Percentiles rank a stretch among this genome's conserved stretches.
phyloP scores from a whole-genome alignment of 768 basidiomycete species.

The Boletus rubroflammeus region DNA sequence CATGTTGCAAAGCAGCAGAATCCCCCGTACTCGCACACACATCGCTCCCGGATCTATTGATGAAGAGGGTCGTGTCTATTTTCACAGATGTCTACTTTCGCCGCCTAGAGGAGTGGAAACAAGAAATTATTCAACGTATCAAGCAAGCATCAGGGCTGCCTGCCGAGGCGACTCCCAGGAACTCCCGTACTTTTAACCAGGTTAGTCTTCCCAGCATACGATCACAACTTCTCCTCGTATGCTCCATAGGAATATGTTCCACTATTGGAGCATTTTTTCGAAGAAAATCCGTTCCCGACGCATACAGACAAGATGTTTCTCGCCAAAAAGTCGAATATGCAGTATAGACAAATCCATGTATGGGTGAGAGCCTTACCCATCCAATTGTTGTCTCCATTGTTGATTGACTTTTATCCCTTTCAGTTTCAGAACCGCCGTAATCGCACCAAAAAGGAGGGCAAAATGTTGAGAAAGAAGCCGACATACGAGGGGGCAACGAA shows the following conservation, averaged over 20 bases:
- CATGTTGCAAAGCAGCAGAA: not conserved
- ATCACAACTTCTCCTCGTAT: fast-evolving
- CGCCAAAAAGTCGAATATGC: constrained; percentile 5
- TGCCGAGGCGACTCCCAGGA: fast-evolving
- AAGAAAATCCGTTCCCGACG: constrained; percentile 9
- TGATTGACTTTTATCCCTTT: not conserved
- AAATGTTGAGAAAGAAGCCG: not conserved
- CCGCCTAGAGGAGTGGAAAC: not conserved
- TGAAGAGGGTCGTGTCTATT: not conserved
- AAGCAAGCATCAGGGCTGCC: not conserved
- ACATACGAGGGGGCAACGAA: not conserved
- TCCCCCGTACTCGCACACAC: fast-evolving
- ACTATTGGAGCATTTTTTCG: constrained; percentile 10
- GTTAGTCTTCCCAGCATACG: not conserved
- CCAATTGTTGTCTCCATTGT: fast-evolving
- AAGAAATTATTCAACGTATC: not conserved
- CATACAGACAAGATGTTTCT: constrained; percentile 14
- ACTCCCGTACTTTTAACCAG: not conserved
- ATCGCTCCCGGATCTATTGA: fast-evolving
- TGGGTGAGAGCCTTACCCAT: not conserved
- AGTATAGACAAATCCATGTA: constrained; percentile 17
- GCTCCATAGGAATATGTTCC: not conserved
- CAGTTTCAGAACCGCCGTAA: constrained; percentile 17
- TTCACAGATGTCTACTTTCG: not conserved
- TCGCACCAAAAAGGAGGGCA: constrained; percentile 5